Evolutionary conservation across 495 filamentous ascomycete genomes (phyloP).

Genomic region (Penicillium turbatum): DNA sequence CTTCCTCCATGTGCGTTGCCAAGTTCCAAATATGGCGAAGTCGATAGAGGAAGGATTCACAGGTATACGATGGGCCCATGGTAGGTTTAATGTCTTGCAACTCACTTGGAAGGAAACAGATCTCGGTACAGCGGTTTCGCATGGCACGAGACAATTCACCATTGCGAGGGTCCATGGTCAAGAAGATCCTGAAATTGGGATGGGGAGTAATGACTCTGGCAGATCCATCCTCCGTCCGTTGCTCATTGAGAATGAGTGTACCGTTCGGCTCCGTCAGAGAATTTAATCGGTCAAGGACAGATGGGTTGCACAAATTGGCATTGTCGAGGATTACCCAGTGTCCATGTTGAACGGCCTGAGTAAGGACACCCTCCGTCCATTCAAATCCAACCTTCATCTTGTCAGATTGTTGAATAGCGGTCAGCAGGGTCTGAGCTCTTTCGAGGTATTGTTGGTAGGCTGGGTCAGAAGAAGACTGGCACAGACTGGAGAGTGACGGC

Average conservation of each 20-base stretch:
- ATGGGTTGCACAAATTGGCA: constrained; percentile 92
- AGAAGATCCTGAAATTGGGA: constrained; percentile 83
- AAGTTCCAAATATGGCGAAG: constrained; percentile 45
- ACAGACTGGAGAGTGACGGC: constrained; percentile 30
- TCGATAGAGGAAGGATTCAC: constrained; percentile 49
- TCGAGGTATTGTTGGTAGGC: constrained; percentile 32
- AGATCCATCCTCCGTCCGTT: constrained; percentile 75
- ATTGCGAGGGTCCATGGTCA: constrained; percentile 89
- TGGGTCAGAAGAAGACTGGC: constrained; percentile 25
- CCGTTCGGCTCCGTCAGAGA: constrained; percentile 91
- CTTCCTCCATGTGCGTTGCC: not conserved
- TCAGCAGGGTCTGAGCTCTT: constrained; percentile 37
- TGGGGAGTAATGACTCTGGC: constrained; percentile 77
- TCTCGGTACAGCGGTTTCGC: constrained; percentile 90
- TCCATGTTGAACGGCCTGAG: constrained; percentile 79
- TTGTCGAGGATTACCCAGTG: constrained; percentile 95
- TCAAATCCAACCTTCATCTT: constrained; percentile 73
- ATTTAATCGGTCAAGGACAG: constrained; percentile 91
- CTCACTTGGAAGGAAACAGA: constrained; percentile 58
- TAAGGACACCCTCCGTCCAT: constrained; percentile 91
- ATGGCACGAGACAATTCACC: constrained; percentile 95
- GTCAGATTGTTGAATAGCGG: constrained; percentile 47
- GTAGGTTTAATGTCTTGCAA: constrained; percentile 15
- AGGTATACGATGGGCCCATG: constrained; percentile 36
- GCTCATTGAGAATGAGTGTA: constrained; percentile 83